Conservation (phyloP, 768 basidiomycete genomes). For the Tulasnella sp. region DNA sequence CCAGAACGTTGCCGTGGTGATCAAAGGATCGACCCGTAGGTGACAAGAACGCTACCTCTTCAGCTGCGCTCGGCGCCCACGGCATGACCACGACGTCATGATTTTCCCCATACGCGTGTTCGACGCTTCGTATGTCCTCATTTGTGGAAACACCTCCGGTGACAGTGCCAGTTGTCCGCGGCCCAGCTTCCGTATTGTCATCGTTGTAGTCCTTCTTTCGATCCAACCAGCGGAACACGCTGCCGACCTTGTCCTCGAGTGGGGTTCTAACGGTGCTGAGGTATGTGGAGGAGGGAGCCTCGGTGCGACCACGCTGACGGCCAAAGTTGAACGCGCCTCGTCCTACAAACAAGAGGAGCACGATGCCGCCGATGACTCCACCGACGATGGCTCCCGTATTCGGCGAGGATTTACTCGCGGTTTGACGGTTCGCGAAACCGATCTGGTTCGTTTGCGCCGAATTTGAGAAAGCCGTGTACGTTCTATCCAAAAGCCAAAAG, state of each 20-base stretch:
- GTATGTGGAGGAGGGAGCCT: neutral
- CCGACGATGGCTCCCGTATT: conserved; percentile 16
- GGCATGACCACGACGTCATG: conserved; percentile 1
- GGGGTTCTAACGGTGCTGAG: neutral
- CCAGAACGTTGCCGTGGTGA: neutral
- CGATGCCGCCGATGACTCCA: conserved; percentile 17
- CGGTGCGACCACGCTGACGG: conserved; percentile 6
- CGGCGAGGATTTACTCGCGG: neutral
- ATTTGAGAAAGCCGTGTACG: conserved; percentile 1
- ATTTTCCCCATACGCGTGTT: neutral
- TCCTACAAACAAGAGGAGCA: neutral
- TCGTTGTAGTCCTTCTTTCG: neutral
- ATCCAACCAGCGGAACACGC: neutral
- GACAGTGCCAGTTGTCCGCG: neutral
- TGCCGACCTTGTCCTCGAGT: neutral
- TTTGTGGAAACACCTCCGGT: neutral
- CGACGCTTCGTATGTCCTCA: neutral
- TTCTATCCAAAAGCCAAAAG: neutral
- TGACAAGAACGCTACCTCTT: conserved; percentile 7
- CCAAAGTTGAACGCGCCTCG: conserved; percentile 1
- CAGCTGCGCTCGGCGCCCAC: neutral
- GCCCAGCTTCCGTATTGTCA: conserved; percentile 11
- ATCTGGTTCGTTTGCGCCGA: conserved; percentile 6
- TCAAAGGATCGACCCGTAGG: neutral
- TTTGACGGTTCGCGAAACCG: neutral